Evolutionary conservation across 108 stramenopile species (phyloP), one percentile per base, ranked within the genome.

Genomic region (Chaetoceros muelleri): DNA sequence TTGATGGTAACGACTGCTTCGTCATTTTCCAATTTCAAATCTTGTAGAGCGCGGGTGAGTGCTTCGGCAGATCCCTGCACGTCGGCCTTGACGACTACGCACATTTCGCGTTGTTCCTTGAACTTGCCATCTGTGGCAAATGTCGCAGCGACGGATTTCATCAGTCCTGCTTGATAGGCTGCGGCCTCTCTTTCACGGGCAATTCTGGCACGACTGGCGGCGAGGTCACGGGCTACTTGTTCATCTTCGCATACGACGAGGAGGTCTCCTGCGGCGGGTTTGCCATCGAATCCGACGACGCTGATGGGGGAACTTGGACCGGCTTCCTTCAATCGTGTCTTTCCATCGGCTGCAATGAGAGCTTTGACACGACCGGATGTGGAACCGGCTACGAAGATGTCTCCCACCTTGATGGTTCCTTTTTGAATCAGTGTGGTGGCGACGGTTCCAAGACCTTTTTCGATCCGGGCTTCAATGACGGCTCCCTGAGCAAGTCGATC

Each of bases 41-140:
- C 90, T 22, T 60, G 55, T 0, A 98, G 73, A 28, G 95, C 79
- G 30, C 84, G 62, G n/a, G 88, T 72, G 52, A 99, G 59, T 23
- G 98, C 96, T 64, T 96, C 96, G 0, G 95, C 91, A 25, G 92
- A 78, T 26, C 96, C 98, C 60, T 92, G 86, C 0, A 88, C 93
- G 60, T 97, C 95, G 3, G 94, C 96, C 76, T 96, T 97, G 30
- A 99, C 75, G 23, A 99, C 63, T 22, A 95, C 82, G 52, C 83
- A 89, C 63, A 96, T 85, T 65, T 95, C 88, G 50, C 90, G 84
- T 17, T 68, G 61, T 52, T 87, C 78, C 60, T 88, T 93, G 3
- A 24, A 58, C 34, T 64, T 66, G 26, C 69, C 82, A 20, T 77
- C 68, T 26, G 28, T 53, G n/a, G 75, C 77, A 61, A 95, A 84